phyloP scores from a whole-genome alignment of 1,284 basidiomycete species.

The Cutaneotrichosporon daszewskae region DNA sequence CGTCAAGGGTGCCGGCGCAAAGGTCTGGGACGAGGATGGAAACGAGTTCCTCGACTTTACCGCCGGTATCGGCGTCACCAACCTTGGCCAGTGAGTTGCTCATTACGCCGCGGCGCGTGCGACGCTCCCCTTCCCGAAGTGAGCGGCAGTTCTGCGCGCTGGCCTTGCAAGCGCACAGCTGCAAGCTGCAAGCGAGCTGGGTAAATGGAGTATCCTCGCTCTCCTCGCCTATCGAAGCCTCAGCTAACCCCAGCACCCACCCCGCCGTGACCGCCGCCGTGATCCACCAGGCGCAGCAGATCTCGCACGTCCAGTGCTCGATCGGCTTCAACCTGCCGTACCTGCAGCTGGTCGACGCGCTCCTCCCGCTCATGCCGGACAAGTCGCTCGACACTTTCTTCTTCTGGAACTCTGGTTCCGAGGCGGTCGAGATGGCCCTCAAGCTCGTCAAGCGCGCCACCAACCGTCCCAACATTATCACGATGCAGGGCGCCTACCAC shows the following conservation, averaged over 20 bases:
- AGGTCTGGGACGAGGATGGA: slow-evolving; percentile 60
- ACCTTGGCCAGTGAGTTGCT: slow-evolving; percentile 17
- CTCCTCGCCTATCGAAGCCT: not conserved
- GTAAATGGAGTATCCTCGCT: not conserved
- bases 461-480: slow-evolving; percentile 74
- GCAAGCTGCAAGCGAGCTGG: not conserved
- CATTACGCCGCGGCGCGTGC: not conserved
- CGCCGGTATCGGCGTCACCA: slow-evolving; percentile 63
- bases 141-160: no score
- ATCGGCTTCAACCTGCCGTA: slow-evolving; percentile 15
- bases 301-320: slow-evolving; percentile 65
- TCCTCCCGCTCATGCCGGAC: slow-evolving; percentile 23
- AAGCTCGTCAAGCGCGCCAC: slow-evolving; percentile 64
- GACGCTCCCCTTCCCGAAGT: not conserved
- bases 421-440: slow-evolving; percentile 28
- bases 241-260: slow-evolving; percentile 58
- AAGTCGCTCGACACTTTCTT: slow-evolving; percentile 63
- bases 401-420: slow-evolving; percentile 76
- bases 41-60: slow-evolving; percentile 71
- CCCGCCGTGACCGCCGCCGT: slow-evolving; percentile 77
- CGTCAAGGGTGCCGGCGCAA: slow-evolving; percentile 69
- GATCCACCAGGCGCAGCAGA: slow-evolving; percentile 70
- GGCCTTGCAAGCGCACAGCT: no score
- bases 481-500: slow-evolving; percentile 80
- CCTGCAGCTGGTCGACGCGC: slow-evolving; percentile 22